Base-by-base conservation (phyloP, 345 rosid species). In the Eutrema japonicum region DNA sequence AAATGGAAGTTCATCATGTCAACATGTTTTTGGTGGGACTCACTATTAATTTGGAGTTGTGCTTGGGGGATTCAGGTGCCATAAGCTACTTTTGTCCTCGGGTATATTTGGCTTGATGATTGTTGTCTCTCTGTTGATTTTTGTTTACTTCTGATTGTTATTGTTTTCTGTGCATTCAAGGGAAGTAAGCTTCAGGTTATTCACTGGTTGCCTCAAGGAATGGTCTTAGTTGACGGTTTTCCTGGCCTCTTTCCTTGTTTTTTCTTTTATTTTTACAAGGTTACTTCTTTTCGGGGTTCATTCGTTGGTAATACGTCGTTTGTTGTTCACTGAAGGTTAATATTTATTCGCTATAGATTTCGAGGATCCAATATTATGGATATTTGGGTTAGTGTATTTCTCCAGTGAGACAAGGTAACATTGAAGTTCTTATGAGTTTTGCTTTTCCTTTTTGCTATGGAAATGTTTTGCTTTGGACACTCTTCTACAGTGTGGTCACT, bases 341-440 rank as follows among this genome's bases (percentile, higher is more conserved):
- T 14, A 46, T 43, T 5, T 13, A 13, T 13, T 41, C 6, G 6
- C 5, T 41, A 11, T 10, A 41, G 46, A 4, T 41, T 41, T 41
- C 7, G 7, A 13, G 7, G 47, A 45, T 13, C 7, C 0, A 2
- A 13, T 45, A 12, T 22, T 2, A 2, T 45, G 48, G 8, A 46
- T 14, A 0, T 32, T 32, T 30, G 18, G 9, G 6, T 54, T 13
- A n/a, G 37, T 12, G 52, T 49, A 9, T 18, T 8, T 18, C 53
- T 8, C 18, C 41, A n/a, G 26, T n/a, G 27, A 35, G 61, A 8
- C 42, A 35, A 35, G 42, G 61, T 56, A 55, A n/a, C 11, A 41
- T 35, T 35, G 43, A 36, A 35, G 29, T 56, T 56, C 43, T 35
- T 56, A 43, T 36, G 62, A 35, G 62, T 56, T 56, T 55, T 35